These are phyloP conservation scores for Cercospora sp. DNA, from an alignment of 2,329 filamentous ascomycete species.

Conservation along the genomic window DNA sequence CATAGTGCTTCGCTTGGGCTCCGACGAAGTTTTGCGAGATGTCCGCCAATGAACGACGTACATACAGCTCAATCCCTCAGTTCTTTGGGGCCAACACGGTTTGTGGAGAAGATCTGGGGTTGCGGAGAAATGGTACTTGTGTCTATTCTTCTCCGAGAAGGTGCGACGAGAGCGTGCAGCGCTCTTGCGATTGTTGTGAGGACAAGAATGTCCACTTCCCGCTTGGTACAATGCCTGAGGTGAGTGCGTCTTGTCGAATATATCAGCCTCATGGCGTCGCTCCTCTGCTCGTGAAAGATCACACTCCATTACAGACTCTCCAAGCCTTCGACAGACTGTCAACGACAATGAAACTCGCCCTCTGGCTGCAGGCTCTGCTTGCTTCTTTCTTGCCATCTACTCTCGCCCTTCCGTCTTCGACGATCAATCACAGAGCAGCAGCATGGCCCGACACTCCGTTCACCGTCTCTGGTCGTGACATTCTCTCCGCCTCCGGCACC, in stretches of 20 bases:
- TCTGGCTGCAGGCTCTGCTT: not conserved
- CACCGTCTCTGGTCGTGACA: constrained; percentile 27
- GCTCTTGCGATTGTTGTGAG: not conserved
- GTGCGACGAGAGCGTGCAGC: not conserved
- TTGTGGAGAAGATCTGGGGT: not conserved
- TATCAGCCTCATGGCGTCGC: not conserved
- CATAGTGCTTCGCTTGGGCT: not conserved
- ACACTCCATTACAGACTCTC: not conserved
- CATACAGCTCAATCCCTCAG: not conserved
- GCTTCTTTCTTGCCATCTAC: not conserved
- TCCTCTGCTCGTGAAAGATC: not conserved
- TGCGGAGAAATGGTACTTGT: not conserved
- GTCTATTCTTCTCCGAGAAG: not conserved
- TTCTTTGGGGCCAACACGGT: not conserved
- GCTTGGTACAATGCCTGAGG: not conserved
- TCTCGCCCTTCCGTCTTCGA: not conserved
- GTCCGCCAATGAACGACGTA: not conserved
- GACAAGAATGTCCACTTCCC: not conserved
- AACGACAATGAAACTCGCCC: not conserved
- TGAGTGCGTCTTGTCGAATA: not conserved
- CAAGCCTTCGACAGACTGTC: not conserved
- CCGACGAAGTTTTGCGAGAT: not conserved
- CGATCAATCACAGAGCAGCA: not conserved
- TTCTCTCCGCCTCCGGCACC: constrained; percentile 39
- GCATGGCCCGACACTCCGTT: constrained; percentile 29